These are phyloP conservation scores for Hymenoscyphus fructigenus DNA, from an alignment of 2,329 filamentous ascomycete species.

Conservation along the genomic window DNA sequence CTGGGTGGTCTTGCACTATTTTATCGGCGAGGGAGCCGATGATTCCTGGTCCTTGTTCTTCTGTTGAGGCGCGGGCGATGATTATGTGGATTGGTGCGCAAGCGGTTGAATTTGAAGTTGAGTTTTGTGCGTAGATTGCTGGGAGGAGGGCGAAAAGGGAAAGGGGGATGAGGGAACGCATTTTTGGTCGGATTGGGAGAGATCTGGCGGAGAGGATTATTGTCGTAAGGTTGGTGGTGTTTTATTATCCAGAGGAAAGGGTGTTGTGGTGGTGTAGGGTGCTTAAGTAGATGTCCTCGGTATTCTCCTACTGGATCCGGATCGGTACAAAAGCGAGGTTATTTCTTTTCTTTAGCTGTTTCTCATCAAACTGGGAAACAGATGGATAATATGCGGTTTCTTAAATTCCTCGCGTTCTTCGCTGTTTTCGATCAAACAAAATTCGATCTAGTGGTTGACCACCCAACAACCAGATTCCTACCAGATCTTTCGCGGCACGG, in stretches of 20 bases:
- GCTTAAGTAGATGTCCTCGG: too few relatives aligned
- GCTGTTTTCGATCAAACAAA: too few relatives aligned
- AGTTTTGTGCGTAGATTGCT: neutral
- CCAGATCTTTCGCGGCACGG: too few relatives aligned
- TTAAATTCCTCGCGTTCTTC: too few relatives aligned
- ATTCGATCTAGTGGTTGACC: too few relatives aligned
- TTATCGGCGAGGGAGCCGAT: slow-evolving; percentile 36
- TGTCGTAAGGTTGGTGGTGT: neutral
- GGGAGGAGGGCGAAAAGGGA: neutral
- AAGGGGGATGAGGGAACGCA: neutral
- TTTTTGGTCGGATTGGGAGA: neutral
- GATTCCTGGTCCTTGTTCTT: slow-evolving; percentile 38
- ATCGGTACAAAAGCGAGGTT: too few relatives aligned
- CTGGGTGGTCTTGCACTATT: slow-evolving; percentile 35
- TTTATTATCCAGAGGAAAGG: neutral
- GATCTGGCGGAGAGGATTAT: neutral
- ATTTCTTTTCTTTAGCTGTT: too few relatives aligned
- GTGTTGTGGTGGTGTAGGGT: neutral
- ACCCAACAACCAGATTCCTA: too few relatives aligned
- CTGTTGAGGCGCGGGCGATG: slow-evolving; percentile 38
- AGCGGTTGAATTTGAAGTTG: neutral
- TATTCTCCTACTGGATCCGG: too few relatives aligned
- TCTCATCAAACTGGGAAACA: too few relatives aligned
- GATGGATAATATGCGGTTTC: too few relatives aligned
- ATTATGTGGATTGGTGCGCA: slow-evolving; percentile 35